Evolutionary conservation across 164 flowering plant genomes (phyloP).

Genomic region (Chloranthus sessilifolius): DNA sequence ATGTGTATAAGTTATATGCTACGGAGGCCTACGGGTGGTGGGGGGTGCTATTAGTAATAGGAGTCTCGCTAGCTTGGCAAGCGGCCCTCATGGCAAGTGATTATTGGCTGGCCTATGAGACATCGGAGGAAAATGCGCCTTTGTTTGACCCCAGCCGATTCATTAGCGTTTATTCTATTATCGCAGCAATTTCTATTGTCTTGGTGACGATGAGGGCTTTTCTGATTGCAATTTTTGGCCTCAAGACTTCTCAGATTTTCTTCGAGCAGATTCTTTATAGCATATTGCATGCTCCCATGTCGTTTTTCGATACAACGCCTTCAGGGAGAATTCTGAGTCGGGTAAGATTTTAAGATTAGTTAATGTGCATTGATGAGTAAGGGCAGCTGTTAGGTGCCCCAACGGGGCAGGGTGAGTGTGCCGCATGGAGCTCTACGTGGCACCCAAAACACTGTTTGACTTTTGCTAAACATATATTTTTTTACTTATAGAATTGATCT

Average conservation of each 20-base stretch:
- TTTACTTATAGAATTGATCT: too few species aligned
- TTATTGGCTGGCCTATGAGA: conserved; percentile 95
- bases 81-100: conserved; percentile 66
- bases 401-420: too few species aligned
- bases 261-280: conserved; percentile 67
- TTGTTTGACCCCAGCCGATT: conserved; percentile 57
- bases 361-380: too few species aligned
- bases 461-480: too few species aligned
- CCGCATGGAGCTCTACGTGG: too few species aligned
- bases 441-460: too few species aligned
- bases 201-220: conserved; percentile 43
- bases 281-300: conserved; percentile 94
- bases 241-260: conserved; percentile 78
- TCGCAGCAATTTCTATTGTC: conserved; percentile 51
- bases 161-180: conserved; percentile 51
- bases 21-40: conserved; percentile 97
- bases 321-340: conserved; percentile 95
- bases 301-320: conserved; percentile 97
- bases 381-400: too few species aligned
- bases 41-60: conserved; percentile 49
- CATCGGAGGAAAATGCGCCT: conserved; percentile 45
- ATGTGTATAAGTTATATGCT: conserved; percentile 64
- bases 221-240: conserved; percentile 49
- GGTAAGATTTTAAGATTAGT: conserved; percentile 53
- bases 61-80: conserved; percentile 64